Evolutionary conservation across 768 basidiomycete genomes (phyloP), one percentile per base, ranked within the genome.

Genomic region (Phlebiopsis gigantea): DNA sequence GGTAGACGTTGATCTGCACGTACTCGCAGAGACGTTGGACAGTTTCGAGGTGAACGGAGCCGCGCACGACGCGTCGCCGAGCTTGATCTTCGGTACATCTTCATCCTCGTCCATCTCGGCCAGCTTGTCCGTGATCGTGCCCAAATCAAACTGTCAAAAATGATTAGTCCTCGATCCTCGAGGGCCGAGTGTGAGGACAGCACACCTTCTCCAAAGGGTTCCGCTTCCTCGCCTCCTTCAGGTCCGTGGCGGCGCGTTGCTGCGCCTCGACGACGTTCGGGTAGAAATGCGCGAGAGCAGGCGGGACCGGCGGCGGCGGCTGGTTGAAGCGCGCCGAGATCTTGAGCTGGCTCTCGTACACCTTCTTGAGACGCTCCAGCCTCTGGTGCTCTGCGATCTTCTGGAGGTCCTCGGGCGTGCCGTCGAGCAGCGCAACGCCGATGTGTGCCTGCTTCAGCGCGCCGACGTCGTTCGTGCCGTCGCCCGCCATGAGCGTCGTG

Each of bases 11-110:
- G 22, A 24, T 8, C 25, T 10, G 29, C 7, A 81, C 93, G 64
- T 65, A 97, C 95, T 92, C 29, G 97, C 94, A 62, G 90, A 83
- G 50, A 99, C 97, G 68, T 99, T 96, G n/a, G 90, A 89, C 53
- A 99, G 73, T 71, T 99, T 99, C 9, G 95, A 98, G 0, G 97
- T 98, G 76, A 99, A 99, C 0, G 97, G 97, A 1, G 97, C 97
- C 5, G 97, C 97, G 66, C 95, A 98, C 1, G 94, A 98, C 0
- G 97, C 97, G 67, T 98, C 97, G n/a, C 97, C 97, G 26, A 98
- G 85, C 73, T 98, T 99, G 72, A 99, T 99, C 75, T 97, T 93
- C 12, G 97, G 97, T 0, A 94, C 86, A 29, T 98, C 95, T 17
- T 91, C 86, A 15, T 97, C 96, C 10, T 88, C 92, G 46, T 98